Evolutionary conservation across 495 filamentous ascomycete species (phyloP), one percentile per base, ranked within the genome.

Genomic region (Daldinia vernicosa): DNA sequence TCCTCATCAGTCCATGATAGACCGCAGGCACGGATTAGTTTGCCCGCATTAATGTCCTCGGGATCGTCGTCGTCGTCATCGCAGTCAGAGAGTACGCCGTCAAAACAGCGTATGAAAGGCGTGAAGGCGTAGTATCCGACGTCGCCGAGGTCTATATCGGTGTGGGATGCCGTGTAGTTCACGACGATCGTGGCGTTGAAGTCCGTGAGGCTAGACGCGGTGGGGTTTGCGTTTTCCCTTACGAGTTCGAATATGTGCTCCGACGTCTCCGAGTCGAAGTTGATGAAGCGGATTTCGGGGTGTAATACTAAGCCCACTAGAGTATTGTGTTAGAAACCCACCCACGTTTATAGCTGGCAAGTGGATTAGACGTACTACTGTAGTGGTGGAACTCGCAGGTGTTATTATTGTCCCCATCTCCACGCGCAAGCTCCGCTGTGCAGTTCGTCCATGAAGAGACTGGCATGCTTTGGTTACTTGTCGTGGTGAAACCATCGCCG

Each of bases 171-270:
- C 7, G 63, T 66, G 63, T 37, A 52, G 63, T 66, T 60, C 43
- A 66, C 53, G 54, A 66, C 63, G 32, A 66, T 43, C 3, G 63
- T 66, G 4, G 32, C 27, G 55, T 66, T 59, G 43, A 66, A 66
- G 55, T 66, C 52, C 1, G 43, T 59, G n/a, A 6, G 19, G 22
- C 32, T 24, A 19, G 33, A 19, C 6, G 63, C 24, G 14, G 3
- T 9, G 1, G 30, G 27, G 43, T 17, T 59, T 5, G 26, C 26
- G 27, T 27, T 51, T 9, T 56, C 17, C 11, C 52, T 43, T 9
- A 66, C 22, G 1, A 57, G 32, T 27, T 19, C 15, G 14, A 66
- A 57, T 33, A 66, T 52, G n/a, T 59, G 30, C 62, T 37, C 33
- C 11, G 22, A 30, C 15, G 43, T 28, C 14, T 51, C 43, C 22